Evolutionary conservation across 129 eudicot genomes (phyloP).

Genomic region (Chrysanthemum lavandulifolium): DNA sequence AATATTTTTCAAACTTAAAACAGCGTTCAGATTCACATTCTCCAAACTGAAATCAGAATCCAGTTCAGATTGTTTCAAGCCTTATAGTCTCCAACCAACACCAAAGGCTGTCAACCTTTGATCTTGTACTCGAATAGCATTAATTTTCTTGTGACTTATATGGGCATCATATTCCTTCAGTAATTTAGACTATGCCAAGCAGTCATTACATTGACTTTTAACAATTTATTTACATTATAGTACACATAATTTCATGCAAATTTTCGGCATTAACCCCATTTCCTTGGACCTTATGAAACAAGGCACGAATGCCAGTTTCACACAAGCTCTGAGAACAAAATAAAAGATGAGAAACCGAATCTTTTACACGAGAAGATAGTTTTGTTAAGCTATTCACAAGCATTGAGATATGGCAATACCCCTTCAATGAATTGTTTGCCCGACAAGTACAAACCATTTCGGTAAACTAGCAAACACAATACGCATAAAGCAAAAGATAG

Average conservation of each 20-base stretch:
- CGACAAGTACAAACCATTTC: conserved; percentile 21
- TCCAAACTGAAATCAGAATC: too few species aligned
- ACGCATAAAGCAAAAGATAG: conserved; percentile 19
- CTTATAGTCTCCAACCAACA: not conserved
- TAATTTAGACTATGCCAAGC: not conserved
- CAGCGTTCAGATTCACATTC: too few species aligned
- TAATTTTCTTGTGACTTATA: not conserved
- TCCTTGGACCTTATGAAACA: not conserved
- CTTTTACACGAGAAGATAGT: conserved; percentile 12
- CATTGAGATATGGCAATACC: conserved; percentile 14
- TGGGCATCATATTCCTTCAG: not conserved
- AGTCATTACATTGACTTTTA: not conserved
- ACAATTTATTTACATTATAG: not conserved
- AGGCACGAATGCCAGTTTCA: not conserved
- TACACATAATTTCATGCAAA: not conserved
- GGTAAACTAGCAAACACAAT: conserved; percentile 20
- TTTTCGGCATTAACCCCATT: not conserved
- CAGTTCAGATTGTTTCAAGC: too few species aligned
- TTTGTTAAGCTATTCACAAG: conserved; percentile 32
- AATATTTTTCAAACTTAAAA: too few species aligned
- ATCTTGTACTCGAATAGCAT: not conserved
- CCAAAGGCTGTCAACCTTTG: not conserved
- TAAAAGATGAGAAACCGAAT: not conserved
- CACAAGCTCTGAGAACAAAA: not conserved
- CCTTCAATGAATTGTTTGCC: conserved; percentile 25